Evolutionary conservation across 371 early-diverging fungal genomes (phyloP).

Genomic region (Blakeslea trispora): DNA sequence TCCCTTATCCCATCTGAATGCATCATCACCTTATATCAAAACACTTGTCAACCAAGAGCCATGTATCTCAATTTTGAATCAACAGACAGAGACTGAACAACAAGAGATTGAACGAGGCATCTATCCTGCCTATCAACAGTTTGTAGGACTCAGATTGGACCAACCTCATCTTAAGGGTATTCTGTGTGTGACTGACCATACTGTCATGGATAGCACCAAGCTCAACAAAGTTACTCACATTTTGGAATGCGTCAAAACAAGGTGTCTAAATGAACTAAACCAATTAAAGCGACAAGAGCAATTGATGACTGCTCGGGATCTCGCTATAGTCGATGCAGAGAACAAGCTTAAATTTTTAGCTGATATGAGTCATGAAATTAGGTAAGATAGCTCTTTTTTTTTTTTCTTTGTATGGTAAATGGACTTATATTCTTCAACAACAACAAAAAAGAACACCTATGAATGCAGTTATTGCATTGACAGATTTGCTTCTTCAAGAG

Average conservation of each 20-base stretch:
- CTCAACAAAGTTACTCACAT: conserved; percentile 14
- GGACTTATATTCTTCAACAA: neutral
- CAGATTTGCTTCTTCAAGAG: conserved; percentile 57
- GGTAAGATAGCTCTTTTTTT: conserved; percentile 20
- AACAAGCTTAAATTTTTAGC: conserved; percentile 64
- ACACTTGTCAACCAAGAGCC: conserved; percentile 6
- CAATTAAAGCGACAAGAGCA: conserved; percentile 45
- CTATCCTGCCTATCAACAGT: conserved; percentile 20
- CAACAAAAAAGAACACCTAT: conserved; percentile 50
- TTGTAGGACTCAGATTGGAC: conserved; percentile 19
- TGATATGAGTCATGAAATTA: conserved; percentile 58
- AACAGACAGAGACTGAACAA: conserved; percentile 3
- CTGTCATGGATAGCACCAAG: conserved; percentile 4
- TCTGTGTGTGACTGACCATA: conserved; percentile 16
- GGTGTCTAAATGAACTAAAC: conserved; percentile 51
- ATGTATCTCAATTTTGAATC: conserved; percentile 3
- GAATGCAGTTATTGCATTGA: conserved; percentile 65
- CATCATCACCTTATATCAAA: conserved; percentile 21
- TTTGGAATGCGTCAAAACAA: conserved; percentile 34
- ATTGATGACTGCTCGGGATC: conserved; percentile 49
- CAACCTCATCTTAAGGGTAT: conserved; percentile 16
- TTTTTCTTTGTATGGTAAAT: neutral
- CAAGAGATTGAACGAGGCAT: conserved; percentile 8
- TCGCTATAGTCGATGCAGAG: conserved; percentile 57
- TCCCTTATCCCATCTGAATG: conserved; percentile 13